Base-by-base conservation (phyloP, 495 filamentous ascomycete genomes). In the Penicillium paradoxum region DNA sequence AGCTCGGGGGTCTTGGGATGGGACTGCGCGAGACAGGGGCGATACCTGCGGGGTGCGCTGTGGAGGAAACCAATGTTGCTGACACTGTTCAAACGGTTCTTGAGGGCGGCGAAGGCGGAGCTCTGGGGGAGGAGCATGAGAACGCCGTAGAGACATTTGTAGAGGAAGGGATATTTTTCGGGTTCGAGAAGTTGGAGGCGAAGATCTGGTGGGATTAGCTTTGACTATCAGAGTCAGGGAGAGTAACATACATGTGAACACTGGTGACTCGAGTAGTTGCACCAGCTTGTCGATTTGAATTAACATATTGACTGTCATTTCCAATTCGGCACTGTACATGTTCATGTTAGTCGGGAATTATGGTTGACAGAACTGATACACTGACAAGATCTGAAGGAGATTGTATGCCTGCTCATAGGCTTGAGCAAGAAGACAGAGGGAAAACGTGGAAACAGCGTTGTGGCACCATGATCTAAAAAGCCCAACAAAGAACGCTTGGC, bases 281-380 rank as follows among this genome's bases (percentile, higher is more conserved):
- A 99, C 95, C 34, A 99, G 79, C 67, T 99, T 99, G 70, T 99
- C 95, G 63, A 99, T 96, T 67, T 99, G 95, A 45, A 99, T 97
- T 49, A 99, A 83, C 73, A 97, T 93, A 55, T 93, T 95, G 56
- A 99, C 92, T 0, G 93, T 97, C 88, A 97, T 97, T 71, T 99
- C 95, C 22, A 99, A 80, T 55, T 99, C 95, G 45, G 90, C 95
- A 69, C 90, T 96, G 18, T 15, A 22, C 2, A 24, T 46, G 11
- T 25, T 18, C 9, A 29, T 15, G 60, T 85, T 63, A 85, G 77
- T 55, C 57, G 53, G 49, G 22, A 15, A 30, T 7, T 13, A 1
- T 21, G 4, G 24, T 15, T 17, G 15, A 49, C 4, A 18, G n/a
- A n/a, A 29, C 32, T 15, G 24, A 7, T 21, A 1, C 7, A 70